These are phyloP conservation scores for Hymenoscyphus repandus DNA, from an alignment of 2,329 filamentous ascomycete species.

Conservation along the genomic window DNA sequence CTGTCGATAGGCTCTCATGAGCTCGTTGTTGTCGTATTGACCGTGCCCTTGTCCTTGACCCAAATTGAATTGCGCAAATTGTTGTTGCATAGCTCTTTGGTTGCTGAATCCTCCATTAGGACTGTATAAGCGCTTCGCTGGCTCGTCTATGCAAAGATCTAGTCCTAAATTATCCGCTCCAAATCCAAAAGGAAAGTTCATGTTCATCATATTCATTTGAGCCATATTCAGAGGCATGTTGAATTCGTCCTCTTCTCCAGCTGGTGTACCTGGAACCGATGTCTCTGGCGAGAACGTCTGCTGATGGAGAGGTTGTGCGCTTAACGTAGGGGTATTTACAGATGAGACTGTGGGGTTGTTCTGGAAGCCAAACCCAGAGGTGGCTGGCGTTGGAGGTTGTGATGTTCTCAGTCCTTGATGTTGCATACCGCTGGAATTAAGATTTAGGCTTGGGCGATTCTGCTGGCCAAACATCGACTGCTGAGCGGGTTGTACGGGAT, in stretches of 20 bases:
- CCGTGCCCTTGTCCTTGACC: constrained; percentile 50
- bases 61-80: constrained; percentile 67
- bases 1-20: constrained; percentile 61
- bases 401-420: constrained; percentile 80
- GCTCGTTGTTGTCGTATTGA: constrained; percentile 65
- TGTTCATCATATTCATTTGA: constrained; percentile 48
- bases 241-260: constrained; percentile 70
- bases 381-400: constrained; percentile 77
- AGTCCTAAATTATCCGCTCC: constrained; percentile 45
- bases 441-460: constrained; percentile 68
- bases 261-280: constrained; percentile 64
- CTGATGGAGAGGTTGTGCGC: constrained; percentile 62
- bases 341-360: constrained; percentile 96
- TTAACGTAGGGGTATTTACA: constrained; percentile 89
- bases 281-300: constrained; percentile 47
- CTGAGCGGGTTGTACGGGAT: constrained; percentile 64
- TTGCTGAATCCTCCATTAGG: constrained; percentile 68
- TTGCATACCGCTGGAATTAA: constrained; percentile 63
- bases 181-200: constrained; percentile 31
- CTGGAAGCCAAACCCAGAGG: constrained; percentile 71
- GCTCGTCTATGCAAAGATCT: constrained; percentile 77
- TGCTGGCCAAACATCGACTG: constrained; percentile 60
- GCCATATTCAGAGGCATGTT: constrained; percentile 56
- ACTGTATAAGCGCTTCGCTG: constrained; percentile 88
- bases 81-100: constrained; percentile 60